These are phyloP conservation scores for Paramarasmius palmivorus DNA, from an alignment of 1,284 basidiomycete species.

Conservation along the genomic window DNA sequence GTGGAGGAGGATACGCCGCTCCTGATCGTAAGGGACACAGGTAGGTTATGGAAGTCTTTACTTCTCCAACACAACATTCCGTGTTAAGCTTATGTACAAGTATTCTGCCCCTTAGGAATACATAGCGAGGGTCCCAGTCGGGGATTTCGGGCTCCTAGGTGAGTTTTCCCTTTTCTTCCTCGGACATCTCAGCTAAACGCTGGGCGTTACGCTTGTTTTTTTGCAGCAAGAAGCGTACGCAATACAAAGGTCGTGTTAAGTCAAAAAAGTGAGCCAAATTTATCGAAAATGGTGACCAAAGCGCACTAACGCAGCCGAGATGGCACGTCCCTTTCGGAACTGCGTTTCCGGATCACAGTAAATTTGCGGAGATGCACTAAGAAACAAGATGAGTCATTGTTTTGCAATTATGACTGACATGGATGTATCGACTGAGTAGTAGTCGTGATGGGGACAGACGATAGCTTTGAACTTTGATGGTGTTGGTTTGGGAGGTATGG, in stretches of 20 bases:
- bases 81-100: too few relatives aligned
- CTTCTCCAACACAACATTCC: too few relatives aligned
- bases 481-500: too few relatives aligned
- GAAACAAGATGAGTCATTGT: conserved; percentile 4
- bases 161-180: conserved; percentile 6
- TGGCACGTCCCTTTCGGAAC: conserved; percentile 39
- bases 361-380: conserved; percentile 56
- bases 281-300: conserved; percentile 1
- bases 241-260: conserved; percentile 80
- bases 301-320: conserved; percentile 3
- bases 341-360: conserved; percentile 52
- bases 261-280: too few relatives aligned
- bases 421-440: too few relatives aligned
- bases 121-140: conserved; percentile 12
- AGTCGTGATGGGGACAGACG: too few relatives aligned
- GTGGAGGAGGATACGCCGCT: too few relatives aligned
- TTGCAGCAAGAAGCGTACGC: conserved; percentile 79
- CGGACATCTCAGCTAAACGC: conserved; percentile 8
- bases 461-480: too few relatives aligned
- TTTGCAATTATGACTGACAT: conserved; percentile 39
- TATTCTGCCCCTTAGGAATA: too few relatives aligned
- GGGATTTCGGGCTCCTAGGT: conserved; percentile 6
- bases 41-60: too few relatives aligned
- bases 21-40: too few relatives aligned
- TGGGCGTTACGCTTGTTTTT: conserved; percentile 23